Evolutionary conservation across 2,329 filamentous ascomycete species (phyloP).

Genomic region (Colletotrichum lentis): DNA sequence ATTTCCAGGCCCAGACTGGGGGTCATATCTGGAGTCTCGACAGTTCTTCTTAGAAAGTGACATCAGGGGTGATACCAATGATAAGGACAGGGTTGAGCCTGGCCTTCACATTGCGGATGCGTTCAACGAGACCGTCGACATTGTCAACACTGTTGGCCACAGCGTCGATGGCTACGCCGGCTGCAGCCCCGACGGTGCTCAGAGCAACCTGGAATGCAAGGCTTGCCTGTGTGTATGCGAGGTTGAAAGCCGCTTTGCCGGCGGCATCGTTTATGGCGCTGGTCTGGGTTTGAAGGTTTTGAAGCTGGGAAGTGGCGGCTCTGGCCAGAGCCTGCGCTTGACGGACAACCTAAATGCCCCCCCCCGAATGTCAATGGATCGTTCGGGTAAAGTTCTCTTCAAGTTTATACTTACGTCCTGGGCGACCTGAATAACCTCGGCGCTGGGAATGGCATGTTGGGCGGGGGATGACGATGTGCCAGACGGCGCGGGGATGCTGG

Average conservation of each 20-base stretch:
- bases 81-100: conserved; percentile 5
- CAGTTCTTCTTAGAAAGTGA: neutral
- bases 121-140: neutral
- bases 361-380: neutral
- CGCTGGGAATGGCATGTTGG: neutral
- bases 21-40: neutral
- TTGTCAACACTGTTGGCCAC: neutral
- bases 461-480: neutral
- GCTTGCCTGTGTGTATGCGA: neutral
- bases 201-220: conserved; percentile 1
- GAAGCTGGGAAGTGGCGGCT: neutral
- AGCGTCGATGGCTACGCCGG: neutral
- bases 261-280: neutral
- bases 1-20: no score
- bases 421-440: neutral
- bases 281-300: neutral
- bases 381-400: neutral
- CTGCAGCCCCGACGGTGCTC: neutral
- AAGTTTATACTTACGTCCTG: neutral
- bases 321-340: conserved; percentile 5
- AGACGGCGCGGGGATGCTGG: neutral
- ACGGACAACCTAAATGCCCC: neutral
- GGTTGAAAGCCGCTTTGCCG: neutral
- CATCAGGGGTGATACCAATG: conserved; percentile 1
- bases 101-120: neutral